phyloP scores from a whole-genome alignment of 192 early-diverging fungal genomes.

The Podila clonocystis region DNA sequence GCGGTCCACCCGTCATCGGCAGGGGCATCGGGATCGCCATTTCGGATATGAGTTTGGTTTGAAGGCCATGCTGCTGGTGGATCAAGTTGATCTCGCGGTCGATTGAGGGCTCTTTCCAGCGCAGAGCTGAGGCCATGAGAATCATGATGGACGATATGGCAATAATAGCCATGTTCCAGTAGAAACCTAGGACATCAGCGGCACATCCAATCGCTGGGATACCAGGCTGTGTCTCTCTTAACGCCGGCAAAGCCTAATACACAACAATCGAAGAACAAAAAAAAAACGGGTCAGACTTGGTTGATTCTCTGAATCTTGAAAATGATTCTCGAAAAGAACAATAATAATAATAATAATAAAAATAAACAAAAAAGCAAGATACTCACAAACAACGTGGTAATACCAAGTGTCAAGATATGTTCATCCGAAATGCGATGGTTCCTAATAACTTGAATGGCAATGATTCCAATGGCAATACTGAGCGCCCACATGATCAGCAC shows the following conservation, averaged over 20 bases:
- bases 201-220: slow-evolving; percentile 52
- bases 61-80: slow-evolving; percentile 37
- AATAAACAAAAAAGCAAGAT: neutral
- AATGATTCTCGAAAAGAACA: neutral
- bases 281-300: neutral
- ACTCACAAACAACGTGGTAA: slow-evolving; percentile 55
- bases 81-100: slow-evolving; percentile 29
- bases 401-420: slow-evolving; percentile 55
- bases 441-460: slow-evolving; percentile 57
- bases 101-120: slow-evolving; percentile 50
- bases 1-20: slow-evolving; percentile 35
- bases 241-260: slow-evolving; percentile 8
- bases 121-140: slow-evolving; percentile 48
- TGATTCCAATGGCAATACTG: slow-evolving; percentile 53
- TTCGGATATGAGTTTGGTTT: slow-evolving; percentile 39
- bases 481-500: slow-evolving; percentile 61
- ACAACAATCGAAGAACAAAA: neutral
- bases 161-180: slow-evolving; percentile 64
- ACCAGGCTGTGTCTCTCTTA: slow-evolving; percentile 24
- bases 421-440: slow-evolving; percentile 53
- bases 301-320: neutral
- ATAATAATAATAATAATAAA: neutral
- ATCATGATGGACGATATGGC: slow-evolving; percentile 55
- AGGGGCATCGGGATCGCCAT: slow-evolving; percentile 46
- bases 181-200: neutral